These are phyloP conservation scores for Sarocladiaceae sp. DNA, from an alignment of 2,329 filamentous ascomycete genomes.

Conservation along the genomic window DNA sequence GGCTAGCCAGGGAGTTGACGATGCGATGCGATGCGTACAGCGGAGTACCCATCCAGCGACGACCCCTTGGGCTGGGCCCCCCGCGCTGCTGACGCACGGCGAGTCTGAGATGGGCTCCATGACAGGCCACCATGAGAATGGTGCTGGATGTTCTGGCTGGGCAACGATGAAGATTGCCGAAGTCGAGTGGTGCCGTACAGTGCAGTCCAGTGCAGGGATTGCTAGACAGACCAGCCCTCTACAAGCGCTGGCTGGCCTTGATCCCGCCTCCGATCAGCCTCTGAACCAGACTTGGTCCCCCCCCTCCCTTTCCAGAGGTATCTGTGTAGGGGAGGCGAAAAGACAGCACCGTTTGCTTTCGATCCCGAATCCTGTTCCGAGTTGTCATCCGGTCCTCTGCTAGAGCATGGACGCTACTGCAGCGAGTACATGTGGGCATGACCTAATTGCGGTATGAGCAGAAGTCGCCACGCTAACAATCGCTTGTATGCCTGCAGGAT, in stretches of 20 bases:
- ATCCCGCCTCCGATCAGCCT: conserved; percentile 6
- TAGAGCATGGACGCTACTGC: neutral
- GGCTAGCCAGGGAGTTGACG: neutral
- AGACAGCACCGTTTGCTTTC: neutral
- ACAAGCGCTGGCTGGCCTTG: conserved; percentile 1
- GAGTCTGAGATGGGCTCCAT: conserved; percentile 7
- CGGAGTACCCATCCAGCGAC: conserved; percentile 1
- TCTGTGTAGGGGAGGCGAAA: neutral
- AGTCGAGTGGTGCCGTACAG: neutral
- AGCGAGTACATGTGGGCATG: neutral
- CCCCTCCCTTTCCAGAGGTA: neutral
- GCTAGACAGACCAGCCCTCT: neutral
- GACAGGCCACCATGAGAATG: conserved; percentile 1
- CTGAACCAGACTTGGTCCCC: conserved; percentile 6
- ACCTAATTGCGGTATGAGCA: conserved; percentile 5
- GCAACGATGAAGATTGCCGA: conserved; percentile 6
- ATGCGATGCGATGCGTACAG: conserved; percentile 9
- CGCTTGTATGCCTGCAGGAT: neutral
- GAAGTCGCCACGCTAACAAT: conserved; percentile 5
- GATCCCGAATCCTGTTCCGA: conserved; percentile 4
- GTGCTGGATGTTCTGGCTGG: neutral
- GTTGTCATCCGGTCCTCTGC: conserved; percentile 5
- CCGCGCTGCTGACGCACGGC: conserved; percentile 8
- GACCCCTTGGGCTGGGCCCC: neutral
- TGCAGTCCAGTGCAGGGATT: neutral